Evolutionary conservation across 1,284 basidiomycete species (phyloP).

Genomic region (Sparassis latifolia): DNA sequence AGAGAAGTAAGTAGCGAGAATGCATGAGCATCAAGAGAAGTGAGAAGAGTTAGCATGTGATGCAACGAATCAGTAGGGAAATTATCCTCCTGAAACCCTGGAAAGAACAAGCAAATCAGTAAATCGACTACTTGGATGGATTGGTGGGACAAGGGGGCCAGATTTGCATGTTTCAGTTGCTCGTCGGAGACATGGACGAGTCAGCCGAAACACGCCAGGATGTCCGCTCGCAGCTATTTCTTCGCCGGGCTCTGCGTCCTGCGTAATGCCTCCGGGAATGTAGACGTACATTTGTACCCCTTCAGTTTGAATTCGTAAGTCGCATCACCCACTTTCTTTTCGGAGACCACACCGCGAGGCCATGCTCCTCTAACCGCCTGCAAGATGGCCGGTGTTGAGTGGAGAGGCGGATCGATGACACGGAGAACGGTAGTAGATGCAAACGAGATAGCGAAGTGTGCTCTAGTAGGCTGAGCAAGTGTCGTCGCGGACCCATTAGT

Average conservation of each 20-base stretch:
- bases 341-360: conserved; percentile 70
- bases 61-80: conserved; percentile 71
- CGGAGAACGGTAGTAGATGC: conserved; percentile 58
- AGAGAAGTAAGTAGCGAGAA: conserved; percentile 66
- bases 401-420: conserved; percentile 66
- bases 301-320: conserved; percentile 76
- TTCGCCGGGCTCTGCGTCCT: no score
- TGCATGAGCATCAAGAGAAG: conserved; percentile 58
- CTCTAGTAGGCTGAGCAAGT: conserved; percentile 22
- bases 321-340: conserved; percentile 66
- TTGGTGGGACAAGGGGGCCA: no score
- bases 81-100: conserved; percentile 75
- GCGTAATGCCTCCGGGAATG: no score
- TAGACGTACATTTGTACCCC: conserved; percentile 60
- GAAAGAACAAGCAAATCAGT: not conserved
- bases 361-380: conserved; percentile 71
- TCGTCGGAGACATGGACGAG: not conserved
- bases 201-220: not conserved
- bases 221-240: no score
- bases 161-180: not conserved
- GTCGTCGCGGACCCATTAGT: conserved; percentile 17
- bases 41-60: conserved; percentile 62
- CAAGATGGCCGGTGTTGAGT: conserved; percentile 70
- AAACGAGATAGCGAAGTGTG: conserved; percentile 71
- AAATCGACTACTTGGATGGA: no score